Percentiles rank a stretch among this genome's conserved stretches.
These are phyloP conservation scores for Saccharomyces paradoxus DNA, from an alignment of 805 yeast genomes.

Conservation along the genomic window DNA sequence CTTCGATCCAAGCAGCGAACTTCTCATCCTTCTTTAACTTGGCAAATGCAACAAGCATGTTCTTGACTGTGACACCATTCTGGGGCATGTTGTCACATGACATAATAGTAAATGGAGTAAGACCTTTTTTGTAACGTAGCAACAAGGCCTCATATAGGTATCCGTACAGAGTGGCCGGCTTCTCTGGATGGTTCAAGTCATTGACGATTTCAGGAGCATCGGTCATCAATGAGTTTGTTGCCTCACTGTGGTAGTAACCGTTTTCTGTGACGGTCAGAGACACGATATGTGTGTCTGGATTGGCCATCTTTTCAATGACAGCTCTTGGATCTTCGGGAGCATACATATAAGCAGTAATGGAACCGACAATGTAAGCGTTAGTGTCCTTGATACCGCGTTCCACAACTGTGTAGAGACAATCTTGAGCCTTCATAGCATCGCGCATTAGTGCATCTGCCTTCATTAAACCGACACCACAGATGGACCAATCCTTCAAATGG, in stretches of 20 bases:
- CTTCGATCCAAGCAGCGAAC: constrained; percentile 4
- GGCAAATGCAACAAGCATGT: constrained; percentile 3
- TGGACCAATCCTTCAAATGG: constrained; percentile 3
- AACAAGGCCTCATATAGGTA: constrained; percentile 4
- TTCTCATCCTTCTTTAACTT: constrained; percentile 1
- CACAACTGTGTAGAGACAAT: not conserved
- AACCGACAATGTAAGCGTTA: not conserved
- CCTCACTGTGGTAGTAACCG: constrained; percentile 5
- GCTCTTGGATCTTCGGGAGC: constrained; percentile 7
- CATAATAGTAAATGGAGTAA: constrained; percentile 6
- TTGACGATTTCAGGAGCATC: constrained; percentile 3
- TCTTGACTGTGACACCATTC: constrained; percentile 4
- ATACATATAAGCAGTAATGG: constrained; percentile 5
- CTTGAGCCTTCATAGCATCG: not conserved
- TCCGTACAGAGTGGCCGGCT: constrained; percentile 3
- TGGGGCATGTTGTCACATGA: constrained; percentile 8
- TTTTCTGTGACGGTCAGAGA: constrained; percentile 5
- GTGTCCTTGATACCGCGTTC: not conserved
- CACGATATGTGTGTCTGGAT: constrained; percentile 3
- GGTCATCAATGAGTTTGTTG: constrained; percentile 1
- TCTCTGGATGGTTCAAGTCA: not conserved
- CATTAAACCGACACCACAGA: constrained; percentile 3
- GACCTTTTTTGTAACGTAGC: constrained; percentile 2
- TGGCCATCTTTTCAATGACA: constrained; percentile 6
- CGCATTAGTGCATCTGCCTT: not conserved